These are phyloP conservation scores for Ceratocystis albifundus DNA, from an alignment of 2,329 filamentous ascomycete species.

Conservation along the genomic window DNA sequence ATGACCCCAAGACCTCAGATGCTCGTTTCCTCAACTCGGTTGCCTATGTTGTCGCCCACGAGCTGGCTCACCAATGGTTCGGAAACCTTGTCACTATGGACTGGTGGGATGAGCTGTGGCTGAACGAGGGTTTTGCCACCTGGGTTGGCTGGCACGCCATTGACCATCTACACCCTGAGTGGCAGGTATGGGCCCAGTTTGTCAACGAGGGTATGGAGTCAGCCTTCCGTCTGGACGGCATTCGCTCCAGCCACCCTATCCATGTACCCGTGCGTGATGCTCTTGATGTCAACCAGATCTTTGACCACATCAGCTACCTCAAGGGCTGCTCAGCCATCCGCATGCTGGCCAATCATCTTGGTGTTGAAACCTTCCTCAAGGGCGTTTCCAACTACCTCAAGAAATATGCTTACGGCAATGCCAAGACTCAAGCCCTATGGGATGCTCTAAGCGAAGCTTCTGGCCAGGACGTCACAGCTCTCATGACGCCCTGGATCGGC, in stretches of 20 bases:
- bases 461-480: conserved; percentile 67
- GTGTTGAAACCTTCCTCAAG: conserved; percentile 75
- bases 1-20: conserved; percentile 84
- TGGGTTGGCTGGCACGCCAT: conserved; percentile 95
- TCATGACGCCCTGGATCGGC: conserved; percentile 92
- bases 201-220: conserved; percentile 89
- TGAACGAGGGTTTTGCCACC: conserved; percentile 93
- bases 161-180: conserved; percentile 86
- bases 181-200: conserved; percentile 97
- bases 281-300: conserved; percentile 94
- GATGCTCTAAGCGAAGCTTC: conserved; percentile 76
- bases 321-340: conserved; percentile 95
- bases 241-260: conserved; percentile 88
- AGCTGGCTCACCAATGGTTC: conserved; percentile 94
- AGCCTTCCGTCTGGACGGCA: conserved; percentile 78
- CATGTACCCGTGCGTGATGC: conserved; percentile 91
- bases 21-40: conserved; percentile 84
- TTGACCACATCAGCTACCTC: conserved; percentile 90
- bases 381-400: conserved; percentile 86
- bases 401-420: conserved; percentile 76
- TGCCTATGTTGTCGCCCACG: conserved; percentile 96
- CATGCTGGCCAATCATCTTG: conserved; percentile 87
- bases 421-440: conserved; percentile 87
- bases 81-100: conserved; percentile 94
- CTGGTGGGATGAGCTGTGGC: conserved; percentile 90